Percentiles rank a stretch among this genome's conserved stretches.
These are phyloP conservation scores for Raddia guianensis DNA, from an alignment of 176 grass and related monocot species.

Conservation along the genomic window DNA sequence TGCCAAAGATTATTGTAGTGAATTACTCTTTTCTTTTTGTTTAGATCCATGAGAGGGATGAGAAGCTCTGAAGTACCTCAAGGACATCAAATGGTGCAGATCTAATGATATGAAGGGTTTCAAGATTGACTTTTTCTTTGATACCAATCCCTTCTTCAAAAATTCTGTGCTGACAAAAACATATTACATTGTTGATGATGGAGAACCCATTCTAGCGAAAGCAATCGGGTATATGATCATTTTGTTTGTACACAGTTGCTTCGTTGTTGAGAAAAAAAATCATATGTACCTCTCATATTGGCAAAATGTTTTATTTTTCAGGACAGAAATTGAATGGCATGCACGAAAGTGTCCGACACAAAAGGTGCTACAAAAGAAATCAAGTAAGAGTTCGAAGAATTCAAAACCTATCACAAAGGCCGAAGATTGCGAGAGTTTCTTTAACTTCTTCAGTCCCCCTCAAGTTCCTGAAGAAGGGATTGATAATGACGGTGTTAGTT, in stretches of 20 bases:
- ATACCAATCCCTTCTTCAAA: slow-evolving; percentile 63
- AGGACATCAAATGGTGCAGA: slow-evolving; percentile 66
- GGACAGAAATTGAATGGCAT: slow-evolving; percentile 64
- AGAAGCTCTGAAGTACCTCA: slow-evolving; percentile 59
- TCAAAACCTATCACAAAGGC: slow-evolving; percentile 55
- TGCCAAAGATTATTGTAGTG: not conserved
- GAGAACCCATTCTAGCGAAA: slow-evolving; percentile 67
- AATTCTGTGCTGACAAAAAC: slow-evolving; percentile 61
- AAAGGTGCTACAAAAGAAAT: slow-evolving; percentile 64
- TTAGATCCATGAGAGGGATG: slow-evolving; percentile 62
- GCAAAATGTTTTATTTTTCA: slow-evolving; percentile 20
- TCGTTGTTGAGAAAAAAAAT: not conserved
- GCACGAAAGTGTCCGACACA: slow-evolving; percentile 59
- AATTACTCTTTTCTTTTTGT: not conserved
- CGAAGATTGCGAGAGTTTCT: slow-evolving; percentile 68
- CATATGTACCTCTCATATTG: not conserved
- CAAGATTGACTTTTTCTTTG: slow-evolving; percentile 66
- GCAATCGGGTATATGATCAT: slow-evolving; percentile 50
- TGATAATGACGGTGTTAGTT: slow-evolving; percentile 58
- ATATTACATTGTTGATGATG: slow-evolving; percentile 60
- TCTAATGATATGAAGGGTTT: slow-evolving; percentile 53
- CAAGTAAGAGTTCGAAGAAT: slow-evolving; percentile 52
- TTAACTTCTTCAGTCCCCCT: slow-evolving; percentile 71
- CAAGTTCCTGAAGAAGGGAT: slow-evolving; percentile 61
- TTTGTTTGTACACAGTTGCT: not conserved